Evolutionary conservation across 2,329 filamentous ascomycete genomes (phyloP).

Genomic region (Cladobotryum protrusum): DNA sequence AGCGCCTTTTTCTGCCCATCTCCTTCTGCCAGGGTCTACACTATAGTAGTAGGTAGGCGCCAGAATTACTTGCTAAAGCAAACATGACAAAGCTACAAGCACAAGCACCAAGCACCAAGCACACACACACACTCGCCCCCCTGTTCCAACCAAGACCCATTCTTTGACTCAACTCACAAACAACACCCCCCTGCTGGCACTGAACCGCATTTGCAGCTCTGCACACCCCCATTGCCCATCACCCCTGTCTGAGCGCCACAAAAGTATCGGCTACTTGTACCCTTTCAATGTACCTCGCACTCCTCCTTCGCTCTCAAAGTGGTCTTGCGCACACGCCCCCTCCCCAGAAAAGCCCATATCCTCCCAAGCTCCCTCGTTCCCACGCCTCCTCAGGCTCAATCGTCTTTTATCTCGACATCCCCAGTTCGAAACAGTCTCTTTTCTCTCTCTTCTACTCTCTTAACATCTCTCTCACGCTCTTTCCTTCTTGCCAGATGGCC

Average conservation of each 20-base stretch:
- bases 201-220: too few species aligned
- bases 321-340: constrained; percentile 6
- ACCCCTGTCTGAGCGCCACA: constrained; percentile 1
- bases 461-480: constrained; percentile 25
- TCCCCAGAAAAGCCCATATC: constrained; percentile 4
- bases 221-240: too few species aligned
- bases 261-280: constrained; percentile 7
- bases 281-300: neutral
- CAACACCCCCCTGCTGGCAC: neutral
- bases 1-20: neutral
- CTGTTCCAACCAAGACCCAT: too few species aligned
- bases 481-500: constrained; percentile 40
- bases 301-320: constrained; percentile 8
- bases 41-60: too few species aligned
- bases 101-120: too few species aligned
- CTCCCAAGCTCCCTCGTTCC: constrained; percentile 16
- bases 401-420: constrained; percentile 29
- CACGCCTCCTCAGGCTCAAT: constrained; percentile 17
- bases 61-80: too few species aligned
- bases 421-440: constrained; percentile 19
- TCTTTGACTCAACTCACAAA: neutral
- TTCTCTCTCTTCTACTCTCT: neutral
- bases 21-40: neutral
- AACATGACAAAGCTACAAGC: neutral
- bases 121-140: too few species aligned